Conservation (phyloP, 1,139 yeast species). For the Chernovozyma aurita region DNA sequence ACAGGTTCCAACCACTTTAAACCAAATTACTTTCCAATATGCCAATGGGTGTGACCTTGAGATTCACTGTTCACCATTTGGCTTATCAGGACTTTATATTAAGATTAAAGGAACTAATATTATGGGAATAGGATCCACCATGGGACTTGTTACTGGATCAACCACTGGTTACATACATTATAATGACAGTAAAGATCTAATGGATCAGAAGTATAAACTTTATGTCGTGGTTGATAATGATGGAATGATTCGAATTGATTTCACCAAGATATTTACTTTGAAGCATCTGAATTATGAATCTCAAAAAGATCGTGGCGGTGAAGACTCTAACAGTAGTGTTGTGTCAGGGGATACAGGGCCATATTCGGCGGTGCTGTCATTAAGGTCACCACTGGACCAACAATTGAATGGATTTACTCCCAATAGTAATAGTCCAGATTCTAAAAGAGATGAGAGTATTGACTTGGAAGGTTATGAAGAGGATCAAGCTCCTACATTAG, state of each 20-base stretch:
- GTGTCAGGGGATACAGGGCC: not conserved
- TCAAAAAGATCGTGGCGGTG: slow-evolving; percentile 7
- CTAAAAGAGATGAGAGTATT: slow-evolving; percentile 5
- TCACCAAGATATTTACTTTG: slow-evolving; percentile 41
- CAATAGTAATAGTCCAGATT: not conserved
- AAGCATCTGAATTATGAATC: slow-evolving; percentile 10
- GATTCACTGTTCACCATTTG: slow-evolving; percentile 57
- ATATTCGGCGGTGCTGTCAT: not conserved
- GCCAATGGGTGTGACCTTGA: slow-evolving; percentile 53
- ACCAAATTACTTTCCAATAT: slow-evolving; percentile 35
- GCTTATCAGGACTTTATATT: slow-evolving; percentile 50
- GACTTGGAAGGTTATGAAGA: slow-evolving; percentile 17
- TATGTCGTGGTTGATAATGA: slow-evolving; percentile 51
- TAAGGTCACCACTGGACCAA: not conserved
- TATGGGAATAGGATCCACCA: slow-evolving; percentile 55
- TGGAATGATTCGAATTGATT: slow-evolving; percentile 48
- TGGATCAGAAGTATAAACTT: slow-evolving; percentile 46
- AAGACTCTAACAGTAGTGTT: not conserved
- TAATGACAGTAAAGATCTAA: slow-evolving; percentile 45
- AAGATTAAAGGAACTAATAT: slow-evolving; percentile 49
- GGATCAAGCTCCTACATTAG: slow-evolving; percentile 41
- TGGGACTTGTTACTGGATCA: slow-evolving; percentile 54
- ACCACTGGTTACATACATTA: slow-evolving; percentile 50
- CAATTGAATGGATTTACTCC: not conserved
- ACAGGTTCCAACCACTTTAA: not conserved